Conservation (phyloP, 495 filamentous ascomycete genomes). For the Annulohypoxylon maeteangense region DNA sequence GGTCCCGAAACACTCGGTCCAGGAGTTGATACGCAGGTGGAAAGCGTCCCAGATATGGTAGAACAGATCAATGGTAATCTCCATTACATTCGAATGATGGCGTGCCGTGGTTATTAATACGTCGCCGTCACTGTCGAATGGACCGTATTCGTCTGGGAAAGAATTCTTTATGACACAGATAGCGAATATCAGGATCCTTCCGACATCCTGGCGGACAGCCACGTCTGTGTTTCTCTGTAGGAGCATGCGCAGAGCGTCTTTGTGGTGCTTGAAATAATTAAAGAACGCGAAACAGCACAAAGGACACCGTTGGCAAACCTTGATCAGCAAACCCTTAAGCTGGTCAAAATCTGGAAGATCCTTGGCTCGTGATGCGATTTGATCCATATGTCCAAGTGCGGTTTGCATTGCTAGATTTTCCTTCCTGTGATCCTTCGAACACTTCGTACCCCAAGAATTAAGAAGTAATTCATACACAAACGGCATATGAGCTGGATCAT, state of each 20-base stretch:
- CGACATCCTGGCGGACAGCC: constrained; percentile 69
- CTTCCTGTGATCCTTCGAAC: constrained; percentile 61
- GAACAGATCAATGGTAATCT: constrained; percentile 53
- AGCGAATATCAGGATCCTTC: constrained; percentile 64
- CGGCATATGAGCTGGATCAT: constrained; percentile 74
- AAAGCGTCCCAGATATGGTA: constrained; percentile 64
- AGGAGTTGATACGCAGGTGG: constrained; percentile 69
- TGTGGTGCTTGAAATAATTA: constrained; percentile 69
- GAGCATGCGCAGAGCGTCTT: constrained; percentile 70
- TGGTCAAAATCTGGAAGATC: constrained; percentile 71
- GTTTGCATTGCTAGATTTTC: constrained; percentile 73
- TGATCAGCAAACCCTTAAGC: constrained; percentile 64
- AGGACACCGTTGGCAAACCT: constrained; percentile 64
- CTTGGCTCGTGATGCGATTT: constrained; percentile 78
- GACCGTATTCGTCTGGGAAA: constrained; percentile 56
- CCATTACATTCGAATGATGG: constrained; percentile 18
- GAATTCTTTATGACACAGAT: constrained; percentile 62
- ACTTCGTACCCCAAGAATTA: constrained; percentile 56
- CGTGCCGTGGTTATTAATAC: neutral
- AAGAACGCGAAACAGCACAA: constrained; percentile 68
- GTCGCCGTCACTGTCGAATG: constrained; percentile 44
- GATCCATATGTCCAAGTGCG: constrained; percentile 78
- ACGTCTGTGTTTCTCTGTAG: constrained; percentile 71
- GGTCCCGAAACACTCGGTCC: constrained; percentile 84
- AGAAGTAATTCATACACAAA: constrained; percentile 72